Evolutionary conservation across 2,329 filamentous ascomycete genomes (phyloP).

Genomic region (Diaporthe sp.): DNA sequence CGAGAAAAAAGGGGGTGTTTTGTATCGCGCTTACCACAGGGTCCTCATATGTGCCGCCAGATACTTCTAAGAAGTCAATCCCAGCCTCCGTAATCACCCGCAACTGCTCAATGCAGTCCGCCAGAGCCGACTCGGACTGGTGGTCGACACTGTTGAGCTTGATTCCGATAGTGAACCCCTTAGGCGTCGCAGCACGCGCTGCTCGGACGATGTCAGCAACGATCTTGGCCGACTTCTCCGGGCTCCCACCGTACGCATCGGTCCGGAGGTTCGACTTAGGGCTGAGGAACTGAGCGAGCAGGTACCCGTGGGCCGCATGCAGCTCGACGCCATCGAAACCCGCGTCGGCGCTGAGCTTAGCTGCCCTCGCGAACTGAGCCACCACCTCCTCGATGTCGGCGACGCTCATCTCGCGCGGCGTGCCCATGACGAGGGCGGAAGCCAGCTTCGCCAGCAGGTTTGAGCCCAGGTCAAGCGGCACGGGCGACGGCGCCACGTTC

Average conservation of each 20-base stretch:
- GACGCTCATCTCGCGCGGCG: conserved; percentile 67
- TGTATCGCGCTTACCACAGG: conserved; percentile 53
- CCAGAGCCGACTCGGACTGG: conserved; percentile 57
- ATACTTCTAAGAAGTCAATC: conserved; percentile 78
- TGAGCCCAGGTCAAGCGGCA: conserved; percentile 56
- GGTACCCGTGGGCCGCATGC: conserved; percentile 68
- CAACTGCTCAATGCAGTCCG: conserved; percentile 71
- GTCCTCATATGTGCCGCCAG: conserved; percentile 71
- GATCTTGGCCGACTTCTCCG: conserved; percentile 61
- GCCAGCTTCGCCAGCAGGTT: conserved; percentile 51
- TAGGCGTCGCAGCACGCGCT: conserved; percentile 52
- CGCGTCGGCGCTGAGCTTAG: conserved; percentile 59
- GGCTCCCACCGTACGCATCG: conserved; percentile 67
- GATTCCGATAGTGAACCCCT: conserved; percentile 62
- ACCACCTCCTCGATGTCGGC: conserved; percentile 67
- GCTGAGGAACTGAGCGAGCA: conserved; percentile 68
- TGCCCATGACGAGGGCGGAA: conserved; percentile 59
- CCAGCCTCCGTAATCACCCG: conserved; percentile 59
- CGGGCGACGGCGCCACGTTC: conserved; percentile 57
- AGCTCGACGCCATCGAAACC: conserved; percentile 61
- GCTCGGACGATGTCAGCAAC: conserved; percentile 63
- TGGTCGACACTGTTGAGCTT: conserved; percentile 72
- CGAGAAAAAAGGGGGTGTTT: not conserved
- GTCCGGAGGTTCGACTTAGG: conserved; percentile 62
- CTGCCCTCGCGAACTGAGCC: conserved; percentile 64